These are phyloP conservation scores for Fagus sylvatica DNA, from an alignment of 306 rosid species.

Conservation along the genomic window DNA sequence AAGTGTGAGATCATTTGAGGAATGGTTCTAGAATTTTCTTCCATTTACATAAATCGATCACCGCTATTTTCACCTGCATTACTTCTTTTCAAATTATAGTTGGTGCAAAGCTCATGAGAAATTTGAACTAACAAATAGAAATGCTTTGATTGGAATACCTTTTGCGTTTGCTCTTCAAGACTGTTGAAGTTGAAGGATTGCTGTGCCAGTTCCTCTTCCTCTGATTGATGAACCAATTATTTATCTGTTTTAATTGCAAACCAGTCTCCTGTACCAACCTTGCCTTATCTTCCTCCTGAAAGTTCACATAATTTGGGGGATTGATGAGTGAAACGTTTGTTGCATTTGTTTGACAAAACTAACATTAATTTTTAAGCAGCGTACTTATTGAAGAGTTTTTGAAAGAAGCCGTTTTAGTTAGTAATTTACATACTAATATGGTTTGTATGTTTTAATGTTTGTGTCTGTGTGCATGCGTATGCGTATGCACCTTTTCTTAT, in stretches of 20 bases:
- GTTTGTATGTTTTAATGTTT: not conserved
- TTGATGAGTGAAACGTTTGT: not conserved
- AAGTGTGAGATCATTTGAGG: not conserved
- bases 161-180: constrained; percentile 93
- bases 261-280: constrained; percentile 98
- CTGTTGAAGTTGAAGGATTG: constrained; percentile 91
- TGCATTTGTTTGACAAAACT: not conserved
- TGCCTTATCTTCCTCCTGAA: constrained; percentile 96
- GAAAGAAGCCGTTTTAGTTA: not conserved
- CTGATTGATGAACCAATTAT: constrained; percentile 98
- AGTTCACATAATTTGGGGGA: not conserved
- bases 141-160: constrained; percentile 46
- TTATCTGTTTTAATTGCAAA: constrained; percentile 89
- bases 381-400: not conserved
- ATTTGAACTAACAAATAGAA: not conserved
- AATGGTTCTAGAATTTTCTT: constrained; percentile 23
- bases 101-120: constrained; percentile 36
- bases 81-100: constrained; percentile 53
- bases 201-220: constrained; percentile 99
- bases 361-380: not conserved
- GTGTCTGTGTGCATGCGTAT: not conserved
- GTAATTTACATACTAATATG: not conserved
- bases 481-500: no score
- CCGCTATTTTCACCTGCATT: constrained; percentile 79
- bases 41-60: constrained; percentile 45